phyloP scores from a whole-genome alignment of 805 yeast species.

The Candida maesae region DNA sequence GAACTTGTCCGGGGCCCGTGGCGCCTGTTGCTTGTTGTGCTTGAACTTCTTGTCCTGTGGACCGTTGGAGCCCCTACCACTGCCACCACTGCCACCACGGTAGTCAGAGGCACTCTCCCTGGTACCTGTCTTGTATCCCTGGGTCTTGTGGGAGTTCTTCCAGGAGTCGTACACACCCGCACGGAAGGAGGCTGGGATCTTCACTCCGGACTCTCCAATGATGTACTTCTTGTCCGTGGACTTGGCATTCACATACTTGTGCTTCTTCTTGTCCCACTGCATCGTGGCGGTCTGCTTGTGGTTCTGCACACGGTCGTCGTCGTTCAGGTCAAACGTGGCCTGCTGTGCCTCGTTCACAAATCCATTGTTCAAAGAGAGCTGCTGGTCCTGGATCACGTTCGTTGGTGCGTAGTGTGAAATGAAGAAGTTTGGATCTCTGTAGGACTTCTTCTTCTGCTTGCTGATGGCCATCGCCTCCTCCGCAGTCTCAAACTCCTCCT shows the following conservation, averaged over 20 bases:
- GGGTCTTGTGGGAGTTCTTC: constrained; percentile 67
- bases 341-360: constrained; percentile 81
- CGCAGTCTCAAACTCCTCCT: constrained; percentile 38
- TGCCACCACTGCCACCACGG: constrained; percentile 20
- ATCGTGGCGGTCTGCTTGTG: constrained; percentile 66
- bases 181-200: constrained; percentile 84
- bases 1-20: constrained; percentile 83
- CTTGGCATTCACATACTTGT: constrained; percentile 77
- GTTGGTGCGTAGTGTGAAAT: constrained; percentile 88
- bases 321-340: constrained; percentile 83
- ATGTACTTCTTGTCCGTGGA: constrained; percentile 83
- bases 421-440: constrained; percentile 74
- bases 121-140: constrained; percentile 52
- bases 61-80: too few species aligned
- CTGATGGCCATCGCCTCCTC: constrained; percentile 31
- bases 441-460: constrained; percentile 39
- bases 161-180: constrained; percentile 92
- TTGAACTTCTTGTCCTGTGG: constrained; percentile 51
- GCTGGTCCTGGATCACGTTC: constrained; percentile 79
- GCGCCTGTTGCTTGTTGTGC: constrained; percentile 75
- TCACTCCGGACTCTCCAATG: constrained; percentile 91
- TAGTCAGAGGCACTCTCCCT: constrained; percentile 37
- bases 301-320: constrained; percentile 65
- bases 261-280: constrained; percentile 92
- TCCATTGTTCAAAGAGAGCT: constrained; percentile 48